These are phyloP conservation scores for Gomphus sp. DNA, from an alignment of 1,284 basidiomycete species.

Conservation along the genomic window DNA sequence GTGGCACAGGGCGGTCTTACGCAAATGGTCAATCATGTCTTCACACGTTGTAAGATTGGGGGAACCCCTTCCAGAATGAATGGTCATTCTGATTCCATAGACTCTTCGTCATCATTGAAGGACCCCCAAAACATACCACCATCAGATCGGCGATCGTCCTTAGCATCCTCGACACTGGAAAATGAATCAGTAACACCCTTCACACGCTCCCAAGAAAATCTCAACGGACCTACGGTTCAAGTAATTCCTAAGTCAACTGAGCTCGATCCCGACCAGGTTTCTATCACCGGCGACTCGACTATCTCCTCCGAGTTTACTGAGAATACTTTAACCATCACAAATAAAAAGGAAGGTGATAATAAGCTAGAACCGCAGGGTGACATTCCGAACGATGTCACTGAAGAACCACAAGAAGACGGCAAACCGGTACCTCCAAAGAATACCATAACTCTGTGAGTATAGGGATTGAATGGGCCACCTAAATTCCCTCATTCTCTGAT, in stretches of 20 bases:
- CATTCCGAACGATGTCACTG: background rate
- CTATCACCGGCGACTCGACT: background rate
- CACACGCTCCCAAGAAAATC: conserved; percentile 8
- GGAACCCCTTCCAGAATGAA: conserved; percentile 7
- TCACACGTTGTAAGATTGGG: conserved; percentile 57
- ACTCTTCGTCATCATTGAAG: background rate
- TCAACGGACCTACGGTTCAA: conserved; percentile 1
- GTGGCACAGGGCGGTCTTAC: conserved; percentile 94
- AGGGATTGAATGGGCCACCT: background rate
- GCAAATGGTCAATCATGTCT: conserved; percentile 96
- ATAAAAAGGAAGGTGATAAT: background rate
- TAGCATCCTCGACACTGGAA: conserved; percentile 23
- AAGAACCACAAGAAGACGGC: background rate
- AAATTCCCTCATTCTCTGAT: background rate
- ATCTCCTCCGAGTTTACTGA: background rate
- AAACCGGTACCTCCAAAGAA: conserved; percentile 8
- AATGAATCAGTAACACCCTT: conserved; percentile 17
- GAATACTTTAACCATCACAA: background rate
- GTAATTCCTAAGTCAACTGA: background rate
- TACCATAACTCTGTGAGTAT: conserved; percentile 4
- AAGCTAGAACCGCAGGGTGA: background rate
- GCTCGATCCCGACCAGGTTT: background rate
- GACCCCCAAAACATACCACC: background rate
- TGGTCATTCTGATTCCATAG: conserved; percentile 4
- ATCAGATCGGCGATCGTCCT: conserved; percentile 18